Evolutionary conservation across 2,329 filamentous ascomycete genomes (phyloP).

Genomic region (Paecilomyces formosus): DNA sequence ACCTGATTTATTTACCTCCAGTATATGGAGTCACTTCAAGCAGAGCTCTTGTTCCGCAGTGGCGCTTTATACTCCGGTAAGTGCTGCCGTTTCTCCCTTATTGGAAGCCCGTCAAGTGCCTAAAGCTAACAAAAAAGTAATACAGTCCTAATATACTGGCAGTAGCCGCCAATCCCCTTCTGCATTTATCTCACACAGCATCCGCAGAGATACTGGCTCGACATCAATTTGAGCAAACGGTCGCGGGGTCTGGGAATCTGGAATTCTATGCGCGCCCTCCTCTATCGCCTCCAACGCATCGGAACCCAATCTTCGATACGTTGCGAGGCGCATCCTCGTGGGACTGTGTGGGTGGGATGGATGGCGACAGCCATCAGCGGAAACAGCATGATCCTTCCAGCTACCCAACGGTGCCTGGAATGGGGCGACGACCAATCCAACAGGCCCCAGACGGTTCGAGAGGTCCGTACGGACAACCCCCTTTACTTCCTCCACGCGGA

Average conservation of each 20-base stretch:
- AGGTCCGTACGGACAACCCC: slow-evolving; percentile 30
- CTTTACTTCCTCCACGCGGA: slow-evolving; percentile 24
- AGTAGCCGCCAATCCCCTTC: not conserved
- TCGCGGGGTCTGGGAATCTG: slow-evolving; percentile 48
- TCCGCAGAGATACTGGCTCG: not conserved
- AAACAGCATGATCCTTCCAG: slow-evolving; percentile 67
- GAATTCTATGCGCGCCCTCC: slow-evolving; percentile 56
- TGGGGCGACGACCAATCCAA: slow-evolving; percentile 45
- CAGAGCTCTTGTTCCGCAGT: not conserved
- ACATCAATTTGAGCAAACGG: not conserved
- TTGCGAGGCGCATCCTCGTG: slow-evolving; percentile 48
- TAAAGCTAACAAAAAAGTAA: not conserved
- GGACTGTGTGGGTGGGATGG: slow-evolving; percentile 61
- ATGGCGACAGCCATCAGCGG: slow-evolving; percentile 64
- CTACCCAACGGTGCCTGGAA: slow-evolving; percentile 43
- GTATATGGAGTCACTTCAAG: not conserved
- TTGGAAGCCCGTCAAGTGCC: not conserved
- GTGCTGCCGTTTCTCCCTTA: not conserved
- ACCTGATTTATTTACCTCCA: not conserved
- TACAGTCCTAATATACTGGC: not conserved
- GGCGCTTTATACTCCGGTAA: not conserved
- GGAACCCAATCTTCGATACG: slow-evolving; percentile 49
- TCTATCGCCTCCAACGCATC: slow-evolving; percentile 59
- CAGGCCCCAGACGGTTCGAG: slow-evolving; percentile 44
- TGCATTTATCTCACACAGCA: not conserved